These are phyloP conservation scores for Yamadazyma spencermartinsiae DNA, from an alignment of 1,139 yeast species.

Conservation along the genomic window DNA sequence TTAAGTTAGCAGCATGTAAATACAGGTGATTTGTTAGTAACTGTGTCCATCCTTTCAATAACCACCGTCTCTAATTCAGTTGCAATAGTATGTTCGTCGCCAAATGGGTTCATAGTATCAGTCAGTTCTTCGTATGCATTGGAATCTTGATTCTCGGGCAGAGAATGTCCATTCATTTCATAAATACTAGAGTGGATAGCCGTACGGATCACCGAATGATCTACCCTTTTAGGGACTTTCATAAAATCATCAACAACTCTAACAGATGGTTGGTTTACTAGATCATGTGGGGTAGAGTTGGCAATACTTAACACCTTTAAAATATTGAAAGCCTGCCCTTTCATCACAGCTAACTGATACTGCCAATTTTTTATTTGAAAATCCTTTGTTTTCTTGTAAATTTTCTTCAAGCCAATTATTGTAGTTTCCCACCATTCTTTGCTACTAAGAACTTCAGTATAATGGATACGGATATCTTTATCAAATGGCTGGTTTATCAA, in stretches of 20 bases:
- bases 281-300: conserved; percentile 67
- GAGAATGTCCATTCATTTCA: conserved; percentile 5
- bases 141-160: conserved; percentile 3
- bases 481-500: conserved; percentile 72
- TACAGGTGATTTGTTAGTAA: conserved; percentile 58
- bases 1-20: conserved; percentile 65
- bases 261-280: conserved; percentile 59
- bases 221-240: conserved; percentile 49
- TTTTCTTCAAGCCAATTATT: conserved; percentile 42
- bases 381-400: conserved; percentile 58
- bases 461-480: conserved; percentile 54
- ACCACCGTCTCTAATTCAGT: conserved; percentile 12
- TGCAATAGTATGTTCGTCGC: conserved; percentile 5
- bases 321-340: conserved; percentile 79
- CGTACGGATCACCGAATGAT: conserved; percentile 4
- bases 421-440: conserved; percentile 73
- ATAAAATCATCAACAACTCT: conserved; percentile 62
- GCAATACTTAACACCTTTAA: conserved; percentile 61
- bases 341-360: conserved; percentile 68
- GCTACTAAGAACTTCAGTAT: conserved; percentile 59
- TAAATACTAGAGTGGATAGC: conserved; percentile 6
- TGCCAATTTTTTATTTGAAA: conserved; percentile 68
- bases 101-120: conserved; percentile 12
- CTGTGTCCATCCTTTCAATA: conserved; percentile 63
- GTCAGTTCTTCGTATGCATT: conserved; percentile 1